These are phyloP conservation scores for Gonium pectorale DNA, from an alignment of 139 green algal genomes.

Conservation along the genomic window DNA sequence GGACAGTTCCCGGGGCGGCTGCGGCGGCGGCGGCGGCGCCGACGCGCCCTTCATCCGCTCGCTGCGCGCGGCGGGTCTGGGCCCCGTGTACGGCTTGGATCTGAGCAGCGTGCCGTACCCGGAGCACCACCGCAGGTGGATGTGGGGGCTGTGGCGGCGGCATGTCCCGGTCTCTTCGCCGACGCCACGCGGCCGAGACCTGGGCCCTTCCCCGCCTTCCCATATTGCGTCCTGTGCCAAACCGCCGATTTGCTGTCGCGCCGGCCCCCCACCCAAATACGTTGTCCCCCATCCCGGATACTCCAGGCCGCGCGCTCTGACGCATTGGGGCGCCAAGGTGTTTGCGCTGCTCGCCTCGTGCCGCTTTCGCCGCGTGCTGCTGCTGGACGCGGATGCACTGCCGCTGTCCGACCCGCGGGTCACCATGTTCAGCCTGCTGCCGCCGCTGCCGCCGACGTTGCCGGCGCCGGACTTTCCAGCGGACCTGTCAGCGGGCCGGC, in stretches of 20 bases:
- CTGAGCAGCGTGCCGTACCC: conserved; percentile 24
- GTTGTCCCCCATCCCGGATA: not conserved
- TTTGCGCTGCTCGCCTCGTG: conserved; percentile 6
- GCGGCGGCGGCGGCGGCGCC: too few species aligned
- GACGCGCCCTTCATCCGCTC: not conserved
- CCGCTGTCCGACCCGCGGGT: conserved; percentile 37
- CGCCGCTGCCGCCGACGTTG: too few species aligned
- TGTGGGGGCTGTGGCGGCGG: not conserved
- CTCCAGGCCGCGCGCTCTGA: not conserved
- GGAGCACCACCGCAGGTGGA: conserved; percentile 15
- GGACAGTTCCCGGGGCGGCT: too few species aligned
- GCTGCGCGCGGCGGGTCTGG: conserved; percentile 9
- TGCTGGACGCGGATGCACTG: conserved; percentile 38
- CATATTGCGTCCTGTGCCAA: too few species aligned
- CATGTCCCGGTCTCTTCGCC: too few species aligned
- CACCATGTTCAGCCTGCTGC: conserved; percentile 23
- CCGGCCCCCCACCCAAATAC: too few species aligned
- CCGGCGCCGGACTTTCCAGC: too few species aligned
- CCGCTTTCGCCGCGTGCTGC: conserved; percentile 1
- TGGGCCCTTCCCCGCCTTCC: too few species aligned
- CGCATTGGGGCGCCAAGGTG: conserved; percentile 33
- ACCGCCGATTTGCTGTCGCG: too few species aligned
- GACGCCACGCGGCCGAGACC: too few species aligned
- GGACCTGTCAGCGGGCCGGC: too few species aligned
- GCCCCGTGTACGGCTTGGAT: conserved; percentile 29